Base-by-base conservation (phyloP, 345 rosid genomes). In the Clausena lansium region DNA sequence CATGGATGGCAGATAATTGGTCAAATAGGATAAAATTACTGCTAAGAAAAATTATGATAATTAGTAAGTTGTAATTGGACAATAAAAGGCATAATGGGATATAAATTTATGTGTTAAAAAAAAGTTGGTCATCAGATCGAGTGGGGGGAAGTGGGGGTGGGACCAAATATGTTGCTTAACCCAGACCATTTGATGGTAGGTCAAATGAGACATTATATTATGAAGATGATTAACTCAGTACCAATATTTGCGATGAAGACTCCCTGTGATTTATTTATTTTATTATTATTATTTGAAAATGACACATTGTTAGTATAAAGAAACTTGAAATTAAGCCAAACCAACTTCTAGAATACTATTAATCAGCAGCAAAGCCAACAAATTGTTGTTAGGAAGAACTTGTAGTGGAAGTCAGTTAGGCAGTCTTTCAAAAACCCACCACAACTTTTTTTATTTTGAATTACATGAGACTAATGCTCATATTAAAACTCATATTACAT, bases 331-430 rank as follows among this genome's bases (percentile, higher is more conserved):
- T 33, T 11, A 64, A 73, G 28, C 4, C 47, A 7, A 2, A 50
- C 11, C 7, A 9, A 57, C 1, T 32, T 66, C 25, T 20, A 70
- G 8, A 45, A 63, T 6, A 13, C 9, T 9, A 54, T 50, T 20
- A 35, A 64, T 47, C 22, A 47, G 65, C 27, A 36, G 47, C 50
- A 45, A 13, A 45, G 17, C 50, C 50, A 45, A 45, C 59, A 22
- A 62, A 52, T 57, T 2, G n/a, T 20, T 20, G 63, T 11, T 35
- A n/a, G 60, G 50, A 17, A 47, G 35, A 28, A 1, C 22, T 4
- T 19, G 7, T 73, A 72, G 84, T 80, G 86, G 81, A 75, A 52
- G 58, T 66, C 79, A 63, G 81, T 45, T 15, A 24, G 79, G 76
- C 78, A 41, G 77, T 33, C 47, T 55, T 68, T 35, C 73, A 63